phyloP scores from a whole-genome alignment of 2,329 filamentous ascomycete genomes.

The Capronia epimyces region DNA sequence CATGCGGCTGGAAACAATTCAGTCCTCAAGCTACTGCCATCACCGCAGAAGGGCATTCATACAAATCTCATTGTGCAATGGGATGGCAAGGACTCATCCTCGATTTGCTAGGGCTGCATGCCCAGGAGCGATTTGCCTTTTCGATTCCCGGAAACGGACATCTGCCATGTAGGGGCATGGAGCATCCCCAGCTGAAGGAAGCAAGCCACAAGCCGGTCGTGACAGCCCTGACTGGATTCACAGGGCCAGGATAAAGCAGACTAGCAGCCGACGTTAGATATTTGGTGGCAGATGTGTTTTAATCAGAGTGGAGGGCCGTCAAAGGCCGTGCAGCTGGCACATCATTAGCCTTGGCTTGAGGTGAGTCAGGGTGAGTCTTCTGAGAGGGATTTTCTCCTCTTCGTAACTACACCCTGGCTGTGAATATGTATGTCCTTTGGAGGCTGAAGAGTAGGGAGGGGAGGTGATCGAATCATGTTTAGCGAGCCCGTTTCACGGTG shows the following conservation, averaged over 20 bases:
- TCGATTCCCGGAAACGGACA: slow-evolving; percentile 1
- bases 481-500: slow-evolving; percentile 5
- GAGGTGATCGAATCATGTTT: slow-evolving; percentile 15
- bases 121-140: slow-evolving; percentile 9
- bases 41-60: slow-evolving; percentile 9
- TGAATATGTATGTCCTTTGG: slow-evolving; percentile 5
- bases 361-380: slow-evolving; percentile 15
- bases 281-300: not conserved
- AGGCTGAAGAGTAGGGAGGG: slow-evolving; percentile 11
- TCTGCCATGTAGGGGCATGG: slow-evolving; percentile 5
- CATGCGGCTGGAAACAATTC: slow-evolving; percentile 20
- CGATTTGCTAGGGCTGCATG: slow-evolving; percentile 14
- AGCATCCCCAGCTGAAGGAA: not conserved
- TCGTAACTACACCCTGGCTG: not conserved
- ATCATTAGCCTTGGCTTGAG: slow-evolving; percentile 15
- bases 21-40: slow-evolving; percentile 13
- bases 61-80: slow-evolving; percentile 9
- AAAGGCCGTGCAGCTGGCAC: slow-evolving; percentile 18
- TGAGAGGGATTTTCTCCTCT: slow-evolving; percentile 6
- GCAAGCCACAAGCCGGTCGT: not conserved
- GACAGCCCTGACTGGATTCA: slow-evolving; percentile 4
- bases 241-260: slow-evolving; percentile 7
- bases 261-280: slow-evolving; percentile 6
- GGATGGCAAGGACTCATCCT: slow-evolving; percentile 20
- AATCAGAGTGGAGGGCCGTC: slow-evolving; percentile 9